Percentiles rank a stretch among this genome's conserved stretches.
Evolutionary conservation across 1,139 yeast genomes (phyloP).

Genomic region (Nadsonia commutata): DNA sequence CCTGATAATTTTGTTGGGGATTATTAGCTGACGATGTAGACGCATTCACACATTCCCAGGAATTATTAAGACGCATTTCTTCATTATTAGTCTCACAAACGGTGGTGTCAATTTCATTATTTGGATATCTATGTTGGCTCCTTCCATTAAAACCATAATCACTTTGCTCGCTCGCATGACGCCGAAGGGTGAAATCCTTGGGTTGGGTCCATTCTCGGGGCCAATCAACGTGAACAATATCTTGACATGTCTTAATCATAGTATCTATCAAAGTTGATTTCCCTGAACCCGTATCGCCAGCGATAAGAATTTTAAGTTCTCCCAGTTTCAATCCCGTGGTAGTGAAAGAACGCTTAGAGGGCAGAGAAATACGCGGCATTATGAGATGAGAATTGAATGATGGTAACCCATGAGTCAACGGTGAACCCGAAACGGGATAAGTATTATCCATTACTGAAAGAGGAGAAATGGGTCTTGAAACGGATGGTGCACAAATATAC

Average conservation of each 20-base stretch:
- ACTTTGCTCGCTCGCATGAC: too few species aligned
- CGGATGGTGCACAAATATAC: background rate
- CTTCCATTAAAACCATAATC: too few species aligned
- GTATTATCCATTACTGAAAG: background rate
- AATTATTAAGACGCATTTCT: too few species aligned
- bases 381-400: background rate
- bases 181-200: background rate
- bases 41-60: too few species aligned
- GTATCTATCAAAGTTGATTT: background rate
- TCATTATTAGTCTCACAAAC: too few species aligned
- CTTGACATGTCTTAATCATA: background rate
- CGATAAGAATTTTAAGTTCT: background rate
- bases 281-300: background rate
- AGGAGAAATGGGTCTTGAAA: background rate
- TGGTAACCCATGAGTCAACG: background rate
- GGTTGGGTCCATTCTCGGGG: background rate
- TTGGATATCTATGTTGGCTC: too few species aligned
- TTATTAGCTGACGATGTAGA: too few species aligned
- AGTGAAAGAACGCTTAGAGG: background rate
- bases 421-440: background rate
- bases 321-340: background rate
- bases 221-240: background rate
- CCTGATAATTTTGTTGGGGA: too few species aligned
- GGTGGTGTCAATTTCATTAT: too few species aligned
- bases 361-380: background rate